Base-by-base conservation (phyloP, 2,329 filamentous ascomycete genomes). In the Stenocarpella maydis region DNA sequence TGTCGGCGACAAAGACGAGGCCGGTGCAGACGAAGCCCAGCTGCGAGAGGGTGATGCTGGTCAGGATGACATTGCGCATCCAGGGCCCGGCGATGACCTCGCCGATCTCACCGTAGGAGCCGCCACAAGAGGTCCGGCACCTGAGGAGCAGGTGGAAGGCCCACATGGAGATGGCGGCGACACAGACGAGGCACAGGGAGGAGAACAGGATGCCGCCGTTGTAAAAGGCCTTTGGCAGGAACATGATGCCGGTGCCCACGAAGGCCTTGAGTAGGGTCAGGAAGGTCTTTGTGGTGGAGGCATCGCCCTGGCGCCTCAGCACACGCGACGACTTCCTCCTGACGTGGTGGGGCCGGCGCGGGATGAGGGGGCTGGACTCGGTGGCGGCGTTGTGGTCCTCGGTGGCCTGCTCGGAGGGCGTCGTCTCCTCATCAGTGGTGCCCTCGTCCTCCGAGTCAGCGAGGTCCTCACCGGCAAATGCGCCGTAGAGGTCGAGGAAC, bases 161-260 rank as follows among this genome's bases (percentile, higher is more conserved):
- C 14, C 91, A 76, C 75, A 89, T 91, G 53, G 90, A 92, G 73
- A 94, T 80, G 24, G 86, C 76, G 1, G 92, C 90, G 3, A 94
- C 87, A 12, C 83, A 80, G 54, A 94, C 79, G 73, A 94, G 85
- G 0, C 90, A 90, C 61, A 93, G 79, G 0, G 89, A 90, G 0
- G 91, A 93, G 76, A 94, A 94, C 14, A 93, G 81, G 64, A 94
- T 90, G 28, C 92, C 92, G 43, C 92, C 92, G 73, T 94, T 94
- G 75, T 88, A 88, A 80, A 94, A 94, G 0, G 92, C 92, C 76
- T 93, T 94, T 55, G 92, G 92, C 53, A 94, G 78, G 76, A 94
- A 94, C 89, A 94, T 93, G 77, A 94, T 94, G 71, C 92, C 92
- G 0, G 92, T 94, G 58, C 92, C 92, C 65, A 94, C 87, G 74